Base-by-base conservation (phyloP, 257 asterid species). In the Prunella vulgaris region DNA sequence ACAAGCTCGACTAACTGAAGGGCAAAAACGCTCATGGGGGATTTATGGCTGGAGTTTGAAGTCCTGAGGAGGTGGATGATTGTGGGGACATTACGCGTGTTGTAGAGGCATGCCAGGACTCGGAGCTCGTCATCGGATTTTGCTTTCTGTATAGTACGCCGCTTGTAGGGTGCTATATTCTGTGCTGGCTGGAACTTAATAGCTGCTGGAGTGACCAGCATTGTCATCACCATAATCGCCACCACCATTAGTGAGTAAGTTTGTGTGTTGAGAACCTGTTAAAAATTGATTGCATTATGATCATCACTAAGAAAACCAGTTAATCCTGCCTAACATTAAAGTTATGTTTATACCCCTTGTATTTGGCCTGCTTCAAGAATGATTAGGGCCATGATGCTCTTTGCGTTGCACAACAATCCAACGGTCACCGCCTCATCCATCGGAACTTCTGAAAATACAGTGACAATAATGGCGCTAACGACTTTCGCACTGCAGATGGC, bases 1-100 rank as follows among this genome's bases (percentile, higher is more conserved):
- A 88, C 84, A 4, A 81, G 93, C 87, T 93, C 99, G 7, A 90
- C 86, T 8, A 93, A 79, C 68, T 93, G 97, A 56, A 90, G 85
- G 33, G 85, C 96, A 30, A 78, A 86, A 24, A 86, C 93, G 8
- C 68, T 73, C 69, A 93, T 78, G 1, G 93, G 96, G 56, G 88
- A 76, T 32, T 76, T 73, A 5, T 27, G 40, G 40, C 82, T 70
- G 76, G 96, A 69, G 33, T 87, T 82, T 7, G 96, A 83, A 13
- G 92, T 74, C 78, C 88, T 79, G 60, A 93, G 90, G 53, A 93
- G 87, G 80, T 84, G 81, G 82, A 93, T 86, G 75, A 89, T 64
- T 46, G 88, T 46, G 53, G 90, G 87, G 42, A 87, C 74, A 28
- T 87, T 85, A 12, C 85, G 78, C 1, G 83, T 68, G 73, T 46